Base-by-base conservation (phyloP, 345 rosid species). In the Theobroma cacao region DNA sequence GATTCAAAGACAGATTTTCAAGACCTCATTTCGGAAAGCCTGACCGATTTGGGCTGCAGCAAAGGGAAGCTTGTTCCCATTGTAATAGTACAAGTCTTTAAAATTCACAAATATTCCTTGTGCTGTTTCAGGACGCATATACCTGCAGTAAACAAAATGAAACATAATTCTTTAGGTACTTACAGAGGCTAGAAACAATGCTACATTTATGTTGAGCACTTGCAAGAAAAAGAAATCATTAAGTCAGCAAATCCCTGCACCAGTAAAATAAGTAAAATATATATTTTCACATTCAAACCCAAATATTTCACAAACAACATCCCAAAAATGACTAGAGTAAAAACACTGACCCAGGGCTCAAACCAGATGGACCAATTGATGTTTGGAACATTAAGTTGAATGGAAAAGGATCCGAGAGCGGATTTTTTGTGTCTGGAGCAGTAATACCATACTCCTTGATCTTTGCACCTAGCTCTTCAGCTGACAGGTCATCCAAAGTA, bases 1-100 rank as follows among this genome's bases (percentile, higher is more conserved):
- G 73, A 69, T 69, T 22, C 34, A 45, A 38, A 17, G 76, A 72
- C 79, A 76, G 72, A 68, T 33, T 61, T 53, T 26, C n/a, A 63
- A 77, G 76, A 95, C 99, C 98, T 94, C 99, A 77, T 95, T 95
- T 81, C 99, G 89, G 78, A 92, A 95, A 70, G 98, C 99, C 90
- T 92, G 98, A 26, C 99, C 99, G 87, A 93, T 92, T 85, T 95
- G 99, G 74, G 99, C 99, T 0, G 98, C 99, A 43, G 98, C 99
- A 87, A 95, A 95, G 11, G 99, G 98, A 63, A 95, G 96, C 84
- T 92, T 95, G 68, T 86, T 89, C 43, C 98, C 98, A 52, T 95
- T 95, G 84, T 93, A 91, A 85, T 95, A 90, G 77, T 95, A 95
- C 82, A 93, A 72, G 55, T 95, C 95, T 78, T 90, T 92, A 82